Conservation (phyloP, 1,284 basidiomycete genomes). For the Cutaneotrichosporon cyanovorans region DNA sequence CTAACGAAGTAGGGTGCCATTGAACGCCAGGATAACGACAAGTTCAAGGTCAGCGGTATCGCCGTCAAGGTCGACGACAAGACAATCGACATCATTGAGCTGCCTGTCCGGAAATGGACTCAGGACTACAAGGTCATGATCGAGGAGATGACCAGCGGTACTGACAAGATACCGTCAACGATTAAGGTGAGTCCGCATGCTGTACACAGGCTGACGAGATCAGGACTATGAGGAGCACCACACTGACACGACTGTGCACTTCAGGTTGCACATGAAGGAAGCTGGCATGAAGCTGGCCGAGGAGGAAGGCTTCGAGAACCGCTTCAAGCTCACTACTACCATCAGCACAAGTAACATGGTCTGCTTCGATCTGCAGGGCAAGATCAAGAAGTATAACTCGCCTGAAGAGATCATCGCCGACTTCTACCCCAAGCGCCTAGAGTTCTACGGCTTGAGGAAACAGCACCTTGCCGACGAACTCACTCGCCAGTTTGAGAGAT, state of each 20-base stretch:
- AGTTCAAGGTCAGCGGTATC: slow-evolving; percentile 76
- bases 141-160: slow-evolving; percentile 56
- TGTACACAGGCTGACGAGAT: neutral
- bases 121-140: slow-evolving; percentile 84
- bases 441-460: slow-evolving; percentile 94
- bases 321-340: slow-evolving; percentile 80
- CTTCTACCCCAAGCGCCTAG: slow-evolving; percentile 82
- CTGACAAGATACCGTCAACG: slow-evolving; percentile 57
- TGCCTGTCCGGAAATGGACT: slow-evolving; percentile 95
- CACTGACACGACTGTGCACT: slow-evolving; percentile 87
- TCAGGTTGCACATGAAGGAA: slow-evolving; percentile 69
- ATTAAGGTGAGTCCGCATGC: slow-evolving; percentile 40
- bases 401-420: slow-evolving; percentile 91
- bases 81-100: slow-evolving; percentile 89
- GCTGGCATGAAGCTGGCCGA: slow-evolving; percentile 81
- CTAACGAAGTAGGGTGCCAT: slow-evolving; percentile 58
- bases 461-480: slow-evolving; percentile 81
- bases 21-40: slow-evolving; percentile 70
- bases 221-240: slow-evolving; percentile 92
- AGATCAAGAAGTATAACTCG: slow-evolving; percentile 87
- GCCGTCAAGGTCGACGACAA: slow-evolving; percentile 72
- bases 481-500: slow-evolving; percentile 70
- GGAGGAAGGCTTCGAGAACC: slow-evolving; percentile 78
- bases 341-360: slow-evolving; percentile 96
- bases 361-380: slow-evolving; percentile 90